phyloP scores from a whole-genome alignment of 2,329 filamentous ascomycete genomes.

The Fusarium duplospermum region DNA sequence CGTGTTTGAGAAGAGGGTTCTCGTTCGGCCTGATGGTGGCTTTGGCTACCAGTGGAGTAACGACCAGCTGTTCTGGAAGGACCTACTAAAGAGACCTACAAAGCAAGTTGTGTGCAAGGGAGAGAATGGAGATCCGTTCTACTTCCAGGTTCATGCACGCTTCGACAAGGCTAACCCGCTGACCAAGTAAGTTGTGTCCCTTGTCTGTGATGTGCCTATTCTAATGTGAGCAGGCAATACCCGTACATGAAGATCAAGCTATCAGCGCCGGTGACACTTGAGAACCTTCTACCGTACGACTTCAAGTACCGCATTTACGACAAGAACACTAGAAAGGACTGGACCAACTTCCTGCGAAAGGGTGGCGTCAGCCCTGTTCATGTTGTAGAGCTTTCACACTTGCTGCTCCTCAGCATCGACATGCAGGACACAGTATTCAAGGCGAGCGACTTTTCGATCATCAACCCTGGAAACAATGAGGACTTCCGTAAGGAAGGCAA shows the following conservation, averaged over 20 bases:
- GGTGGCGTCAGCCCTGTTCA: conserved; percentile 97
- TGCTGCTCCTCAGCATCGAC: conserved; percentile 91
- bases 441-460: conserved; percentile 95
- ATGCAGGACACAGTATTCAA: conserved; percentile 97
- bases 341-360: conserved; percentile 97
- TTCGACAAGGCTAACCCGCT: conserved; percentile 88
- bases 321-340: conserved; percentile 98
- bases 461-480: conserved; percentile 88
- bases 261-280: conserved; percentile 91
- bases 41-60: conserved; percentile 97
- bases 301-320: conserved; percentile 99
- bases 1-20: conserved; percentile 86
- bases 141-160: conserved; percentile 92
- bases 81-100: conserved; percentile 85
- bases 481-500: conserved; percentile 88
- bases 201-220: neutral
- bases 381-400: conserved; percentile 93
- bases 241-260: conserved; percentile 95
- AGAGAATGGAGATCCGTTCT: conserved; percentile 90
- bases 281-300: conserved; percentile 95
- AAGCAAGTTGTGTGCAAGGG: conserved; percentile 89
- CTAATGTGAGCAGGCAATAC: conserved; percentile 71
- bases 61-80: conserved; percentile 92
- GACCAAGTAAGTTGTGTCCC: conserved; percentile 65
- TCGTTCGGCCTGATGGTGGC: conserved; percentile 91